Evolutionary conservation across 352 stramenopile genomes (phyloP), one percentile per base, ranked within the genome.

Genomic region (Phytopythium ostracodes): DNA sequence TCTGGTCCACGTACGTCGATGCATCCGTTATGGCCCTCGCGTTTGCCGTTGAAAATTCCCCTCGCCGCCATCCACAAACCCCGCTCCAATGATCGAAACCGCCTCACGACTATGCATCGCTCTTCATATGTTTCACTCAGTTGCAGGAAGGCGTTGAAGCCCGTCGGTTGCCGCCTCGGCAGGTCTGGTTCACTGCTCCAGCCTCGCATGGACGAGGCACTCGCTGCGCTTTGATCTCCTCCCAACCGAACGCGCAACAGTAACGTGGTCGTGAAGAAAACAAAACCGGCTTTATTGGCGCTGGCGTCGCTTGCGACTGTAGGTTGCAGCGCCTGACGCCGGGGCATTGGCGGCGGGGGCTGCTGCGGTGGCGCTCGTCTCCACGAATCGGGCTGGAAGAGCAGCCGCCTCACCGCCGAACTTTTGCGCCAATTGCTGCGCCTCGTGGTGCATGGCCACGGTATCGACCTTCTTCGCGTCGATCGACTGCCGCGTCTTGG

Each of bases 401-500:
- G 53, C 22, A 24, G 27, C 35, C 35, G 27, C 53, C 10, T 50
- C 53, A 14, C 53, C 35, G 35, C 53, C 53, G 14, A 59, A 38
- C 18, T 11, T 2, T 15, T 35, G 10, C 12, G 36, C 35, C 38
- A 68, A n/a, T 12, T 53, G 22, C 24, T 62, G 40, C 33, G 50
- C 62, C 35, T 68, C 57, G 25, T 40, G 17, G 33, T 65, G 51
- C 10, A 62, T 55, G 15, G 33, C 58, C 9, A 33, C n/a, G n/a
- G 55, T 51, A 20, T 27, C 14, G 14, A 33, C 38, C 60, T 62
- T 59, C 9, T 59, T 53, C 17, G 43, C 8, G 29, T 67, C 42
- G 25, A 29, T 56, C 20, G 44, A 31, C 24, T 54, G 38, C 12
- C 56, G 65, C 4, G 60, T 67, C 51, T 67, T 71, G 24, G 55